Base-by-base conservation (phyloP, 208 protist genomes). In the Leishmania guyanensis region DNA sequence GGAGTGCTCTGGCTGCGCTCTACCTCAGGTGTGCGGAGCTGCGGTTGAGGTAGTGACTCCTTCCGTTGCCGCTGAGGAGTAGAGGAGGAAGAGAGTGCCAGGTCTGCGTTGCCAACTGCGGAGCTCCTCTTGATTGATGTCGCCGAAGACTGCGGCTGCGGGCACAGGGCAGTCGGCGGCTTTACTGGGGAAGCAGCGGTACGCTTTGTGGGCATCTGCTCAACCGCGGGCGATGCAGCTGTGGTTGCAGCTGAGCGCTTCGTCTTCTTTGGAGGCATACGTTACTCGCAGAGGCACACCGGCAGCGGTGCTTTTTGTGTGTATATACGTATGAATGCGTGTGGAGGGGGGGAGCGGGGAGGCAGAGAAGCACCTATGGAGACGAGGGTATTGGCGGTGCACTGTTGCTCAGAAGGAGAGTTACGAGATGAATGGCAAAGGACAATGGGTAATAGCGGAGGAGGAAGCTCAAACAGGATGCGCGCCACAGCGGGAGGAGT, bases 211-310 rank as follows among this genome's bases (percentile, higher is more conserved):
- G 80, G 39, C 33, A 20, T 76, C 20, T 14, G 51, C 10, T 39
- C 29, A 16, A 43, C 72, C 22, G 64, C 36, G 6, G 68, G 68
- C 17, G 68, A 39, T 8, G 69, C 75, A 71, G 65, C 74, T 50
- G 73, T 68, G 1, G 68, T 56, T 62, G 50, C 80, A 39, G 66
- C 33, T 3, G 53, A 43, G 73, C 64, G 12, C 53, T 69, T 73
- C 39, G 36, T 84, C 56, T 79, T 84, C 64, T 75, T 79, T 50
- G 80, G 54, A 10, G 75, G 75, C 80, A 84, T 84, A 33, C 43
- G 69, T 10, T 51, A 73, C 48, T 73, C 26, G 8, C 69, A 22
- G 43, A 53, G 46, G 64, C 48, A 22, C 48, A 62, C 72, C 36
- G 12, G 36, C 22, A 48, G 16, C 20, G 51, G 33, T 53, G 26